phyloP scores from a whole-genome alignment of 2,329 filamentous ascomycete species.

The Escovopsis sp. region DNA sequence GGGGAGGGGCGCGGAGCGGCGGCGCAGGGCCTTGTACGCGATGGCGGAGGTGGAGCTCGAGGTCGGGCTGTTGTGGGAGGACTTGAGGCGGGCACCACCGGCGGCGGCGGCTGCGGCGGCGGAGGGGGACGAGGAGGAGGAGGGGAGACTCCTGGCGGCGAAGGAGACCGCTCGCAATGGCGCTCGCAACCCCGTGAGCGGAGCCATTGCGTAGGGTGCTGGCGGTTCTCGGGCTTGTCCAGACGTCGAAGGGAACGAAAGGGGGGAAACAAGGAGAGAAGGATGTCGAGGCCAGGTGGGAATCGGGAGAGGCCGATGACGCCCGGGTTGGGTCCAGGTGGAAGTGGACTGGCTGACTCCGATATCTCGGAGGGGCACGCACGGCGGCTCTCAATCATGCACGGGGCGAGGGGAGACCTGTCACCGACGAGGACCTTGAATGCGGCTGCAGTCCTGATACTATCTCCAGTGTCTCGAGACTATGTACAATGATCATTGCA shows the following conservation, averaged over 20 bases:
- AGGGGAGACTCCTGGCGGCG: slow-evolving; percentile 2
- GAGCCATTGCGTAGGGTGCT: slow-evolving; percentile 25
- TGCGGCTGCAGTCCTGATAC: no score
- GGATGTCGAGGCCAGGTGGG: background rate
- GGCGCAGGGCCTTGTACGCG: slow-evolving; percentile 92
- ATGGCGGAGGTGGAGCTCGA: slow-evolving; percentile 85
- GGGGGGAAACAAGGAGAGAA: background rate
- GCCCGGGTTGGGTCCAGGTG: background rate
- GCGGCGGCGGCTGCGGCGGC: slow-evolving; percentile 11
- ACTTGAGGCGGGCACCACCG: slow-evolving; percentile 20
- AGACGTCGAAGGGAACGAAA: background rate
- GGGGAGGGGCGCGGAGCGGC: slow-evolving; percentile 72
- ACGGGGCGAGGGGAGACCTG: background rate
- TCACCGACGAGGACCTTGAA: no score
- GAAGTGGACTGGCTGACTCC: slow-evolving; percentile 3
- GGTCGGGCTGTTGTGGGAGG: slow-evolving; percentile 58
- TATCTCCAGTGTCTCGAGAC: no score
- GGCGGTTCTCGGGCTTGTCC: no score
- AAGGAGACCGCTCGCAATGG: slow-evolving; percentile 23
- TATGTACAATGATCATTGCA: no score
- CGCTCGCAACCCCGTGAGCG: slow-evolving; percentile 27
- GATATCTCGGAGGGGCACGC: slow-evolving; percentile 7
- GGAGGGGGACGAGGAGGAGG: slow-evolving; percentile 9
- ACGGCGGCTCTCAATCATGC: background rate
- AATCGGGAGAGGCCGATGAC: slow-evolving; percentile 1